Percentiles rank a stretch among this genome's conserved stretches.
These are phyloP conservation scores for Aspergillus steynii DNA, from an alignment of 495 filamentous ascomycete species.

Conservation along the genomic window DNA sequence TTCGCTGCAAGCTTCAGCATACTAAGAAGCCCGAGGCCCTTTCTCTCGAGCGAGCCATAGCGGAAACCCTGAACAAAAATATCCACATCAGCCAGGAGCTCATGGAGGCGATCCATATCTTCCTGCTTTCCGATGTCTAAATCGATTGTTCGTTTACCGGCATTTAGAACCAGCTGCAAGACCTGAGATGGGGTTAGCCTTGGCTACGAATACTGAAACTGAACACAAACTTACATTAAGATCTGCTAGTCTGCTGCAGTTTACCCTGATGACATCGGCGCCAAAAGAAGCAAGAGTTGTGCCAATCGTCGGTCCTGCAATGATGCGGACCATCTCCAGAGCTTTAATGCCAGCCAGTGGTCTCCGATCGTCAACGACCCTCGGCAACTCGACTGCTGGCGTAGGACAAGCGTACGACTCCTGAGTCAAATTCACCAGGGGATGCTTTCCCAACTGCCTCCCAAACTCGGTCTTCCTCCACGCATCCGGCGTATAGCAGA, in stretches of 20 bases:
- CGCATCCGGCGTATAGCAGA: slow-evolving; percentile 31
- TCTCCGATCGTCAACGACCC: slow-evolving; percentile 16
- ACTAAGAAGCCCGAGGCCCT: slow-evolving; percentile 47
- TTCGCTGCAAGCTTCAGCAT: slow-evolving; percentile 41
- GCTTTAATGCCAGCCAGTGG: slow-evolving; percentile 62
- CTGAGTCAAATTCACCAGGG: slow-evolving; percentile 24
- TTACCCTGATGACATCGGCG: slow-evolving; percentile 62
- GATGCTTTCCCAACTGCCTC: slow-evolving; percentile 23
- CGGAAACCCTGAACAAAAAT: slow-evolving; percentile 58
- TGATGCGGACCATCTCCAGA: slow-evolving; percentile 60
- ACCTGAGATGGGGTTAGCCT: slow-evolving; percentile 25
- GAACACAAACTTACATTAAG: slow-evolving; percentile 23
- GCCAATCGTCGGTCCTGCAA: slow-evolving; percentile 57
- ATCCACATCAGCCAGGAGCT: slow-evolving; percentile 53
- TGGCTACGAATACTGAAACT: neutral
- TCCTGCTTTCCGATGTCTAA: slow-evolving; percentile 49
- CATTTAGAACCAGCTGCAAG: slow-evolving; percentile 43
- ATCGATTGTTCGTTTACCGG: slow-evolving; percentile 57
- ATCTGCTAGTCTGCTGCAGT: slow-evolving; percentile 54
- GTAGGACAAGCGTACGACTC: slow-evolving; percentile 27
- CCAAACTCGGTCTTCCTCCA: slow-evolving; percentile 37
- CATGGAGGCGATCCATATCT: slow-evolving; percentile 40
- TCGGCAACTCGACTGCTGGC: slow-evolving; percentile 14
- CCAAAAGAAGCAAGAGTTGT: slow-evolving; percentile 57
- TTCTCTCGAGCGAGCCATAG: slow-evolving; percentile 49